Evolutionary conservation across 2,329 filamentous ascomycete species (phyloP), one percentile per base, ranked within the genome.

Genomic region (Daldinia sp.): DNA sequence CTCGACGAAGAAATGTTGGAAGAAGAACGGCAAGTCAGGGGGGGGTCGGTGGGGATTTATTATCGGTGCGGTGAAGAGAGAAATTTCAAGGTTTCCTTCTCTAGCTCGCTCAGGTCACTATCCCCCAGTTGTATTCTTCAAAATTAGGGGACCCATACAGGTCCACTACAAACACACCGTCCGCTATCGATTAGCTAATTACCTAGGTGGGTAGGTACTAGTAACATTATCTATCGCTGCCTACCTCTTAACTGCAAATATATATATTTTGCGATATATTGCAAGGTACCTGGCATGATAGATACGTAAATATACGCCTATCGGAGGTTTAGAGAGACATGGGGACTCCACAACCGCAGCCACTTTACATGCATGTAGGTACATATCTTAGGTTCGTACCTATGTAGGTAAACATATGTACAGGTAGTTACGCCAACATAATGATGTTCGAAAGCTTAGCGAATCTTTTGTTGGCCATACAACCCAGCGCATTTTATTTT

Each of bases 51-150:
- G 60, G 50, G 60, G 58, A 70, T 56, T 52, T 60, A 59, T 55
- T 55, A 25, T 59, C 39, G 25, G 29, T 61, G 47, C 68, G 65
- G 71, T 69, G 69, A 71, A 69, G 66, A 68, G 52, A 52, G 69
- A 72, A 72, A 71, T 70, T 72, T 71, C 65, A 64, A 66, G 64
- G 50, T 55, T 55, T 29, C 39, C 30, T 34, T 39, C 30, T 19
- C 25, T 30, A 39, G 23, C 30, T 49, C 48, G 21, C 17, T 29
- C 23, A 39, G 23, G 23, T 49, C 48, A 27, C 17, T 29, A n/a
- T 49, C 35, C 29, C 27, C 21, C 47, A 50, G 54, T 62, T 25
- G 37, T 51, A 66, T 59, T 59, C 51, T n/a, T 43, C 41, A 39
- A 62, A 58, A 55, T 63, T 57, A 58, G 47, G 55, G 49, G 58